Evolutionary conservation across 495 filamentous ascomycete genomes (phyloP).

Genomic region (Thermochaetoides thermophila): DNA sequence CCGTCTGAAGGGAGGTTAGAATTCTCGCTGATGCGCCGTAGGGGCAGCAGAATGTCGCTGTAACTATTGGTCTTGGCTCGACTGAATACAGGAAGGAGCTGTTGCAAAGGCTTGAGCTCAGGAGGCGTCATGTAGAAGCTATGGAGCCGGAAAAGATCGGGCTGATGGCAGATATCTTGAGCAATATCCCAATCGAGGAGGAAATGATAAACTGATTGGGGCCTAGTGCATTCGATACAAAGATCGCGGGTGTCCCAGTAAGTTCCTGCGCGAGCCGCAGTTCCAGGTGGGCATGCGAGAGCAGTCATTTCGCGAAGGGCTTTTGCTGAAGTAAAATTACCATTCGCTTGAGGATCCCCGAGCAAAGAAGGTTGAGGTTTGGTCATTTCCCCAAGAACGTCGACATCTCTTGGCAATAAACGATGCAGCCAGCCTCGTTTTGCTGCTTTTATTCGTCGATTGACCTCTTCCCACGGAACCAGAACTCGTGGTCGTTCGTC

Average conservation of each 20-base stretch:
- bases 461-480: constrained; percentile 47
- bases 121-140: constrained; percentile 54
- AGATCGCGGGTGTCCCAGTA: constrained; percentile 39
- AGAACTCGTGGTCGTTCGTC: constrained; percentile 65
- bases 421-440: constrained; percentile 18
- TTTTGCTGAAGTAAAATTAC: constrained; percentile 18
- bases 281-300: constrained; percentile 41
- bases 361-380: background rate
- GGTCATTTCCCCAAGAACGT: constrained; percentile 2
- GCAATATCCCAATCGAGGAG: constrained; percentile 49
- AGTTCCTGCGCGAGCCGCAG: constrained; percentile 38
- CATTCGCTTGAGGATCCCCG: background rate
- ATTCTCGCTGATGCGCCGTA: constrained; percentile 35
- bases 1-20: background rate
- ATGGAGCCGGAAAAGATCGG: constrained; percentile 60
- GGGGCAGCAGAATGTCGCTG: constrained; percentile 65
- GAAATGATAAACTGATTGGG: constrained; percentile 56
- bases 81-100: constrained; percentile 60
- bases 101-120: constrained; percentile 43
- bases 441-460: constrained; percentile 24
- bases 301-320: constrained; percentile 38
- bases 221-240: constrained; percentile 45
- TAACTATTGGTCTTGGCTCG: constrained; percentile 51
- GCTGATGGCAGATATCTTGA: constrained; percentile 61
- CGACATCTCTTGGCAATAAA: constrained; percentile 13